Conservation (phyloP, 2,329 filamentous ascomycete genomes). For the Penicillium sp. region DNA sequence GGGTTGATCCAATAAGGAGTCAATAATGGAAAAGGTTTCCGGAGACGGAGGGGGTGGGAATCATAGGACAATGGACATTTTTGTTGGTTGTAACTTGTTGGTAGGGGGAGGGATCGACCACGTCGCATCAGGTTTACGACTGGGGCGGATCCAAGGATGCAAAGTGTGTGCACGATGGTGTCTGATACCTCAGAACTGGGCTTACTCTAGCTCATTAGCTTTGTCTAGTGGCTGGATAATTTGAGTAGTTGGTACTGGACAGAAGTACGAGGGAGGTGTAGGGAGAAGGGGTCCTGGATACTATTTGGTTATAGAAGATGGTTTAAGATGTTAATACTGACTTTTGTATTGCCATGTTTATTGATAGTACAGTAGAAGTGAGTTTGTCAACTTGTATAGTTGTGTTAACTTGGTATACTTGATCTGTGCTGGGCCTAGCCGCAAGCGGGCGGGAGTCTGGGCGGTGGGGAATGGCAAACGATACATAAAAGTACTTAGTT, state of each 20-base stretch:
- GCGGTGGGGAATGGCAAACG: background rate
- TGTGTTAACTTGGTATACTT: too few species aligned
- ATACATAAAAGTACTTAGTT: background rate
- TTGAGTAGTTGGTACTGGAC: background rate
- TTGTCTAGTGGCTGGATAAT: background rate
- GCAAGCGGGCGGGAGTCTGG: constrained; percentile 7
- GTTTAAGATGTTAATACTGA: too few species aligned
- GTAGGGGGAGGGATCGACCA: constrained; percentile 3
- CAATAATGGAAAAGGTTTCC: background rate
- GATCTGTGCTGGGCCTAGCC: constrained; percentile 4
- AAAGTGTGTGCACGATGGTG: background rate
- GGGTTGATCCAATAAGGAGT: constrained; percentile 11
- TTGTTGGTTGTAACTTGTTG: constrained; percentile 5
- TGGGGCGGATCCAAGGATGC: constrained; percentile 7
- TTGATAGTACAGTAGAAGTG: background rate
- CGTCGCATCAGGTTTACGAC: constrained; percentile 19
- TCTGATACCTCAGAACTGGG: background rate
- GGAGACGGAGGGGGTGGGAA: constrained; percentile 4
- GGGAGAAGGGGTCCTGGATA: background rate
- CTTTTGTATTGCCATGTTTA: background rate
- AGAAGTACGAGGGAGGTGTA: constrained; percentile 1
- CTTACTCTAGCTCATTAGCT: background rate
- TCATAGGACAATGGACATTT: constrained; percentile 9
- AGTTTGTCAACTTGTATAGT: too few species aligned
- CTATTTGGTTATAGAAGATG: too few species aligned